Conservation (phyloP, 2,329 filamentous ascomycete genomes). For the Stylonectria norvegica region DNA sequence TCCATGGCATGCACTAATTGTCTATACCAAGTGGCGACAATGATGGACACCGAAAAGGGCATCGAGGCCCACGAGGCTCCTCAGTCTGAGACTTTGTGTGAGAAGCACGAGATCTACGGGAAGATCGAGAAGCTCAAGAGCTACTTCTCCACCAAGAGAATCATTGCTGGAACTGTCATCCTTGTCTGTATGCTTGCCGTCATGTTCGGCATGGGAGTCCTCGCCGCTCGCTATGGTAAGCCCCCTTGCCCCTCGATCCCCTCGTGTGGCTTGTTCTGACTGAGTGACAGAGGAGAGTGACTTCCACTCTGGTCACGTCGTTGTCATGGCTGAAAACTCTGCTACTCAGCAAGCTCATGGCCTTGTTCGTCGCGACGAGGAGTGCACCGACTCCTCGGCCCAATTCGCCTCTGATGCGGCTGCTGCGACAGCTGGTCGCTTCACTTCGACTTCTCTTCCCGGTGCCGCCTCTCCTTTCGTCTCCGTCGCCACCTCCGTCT, state of each 20-base stretch:
- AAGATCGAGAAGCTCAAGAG: conserved; percentile 10
- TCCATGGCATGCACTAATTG: conserved; percentile 12
- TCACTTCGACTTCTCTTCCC: too few relatives aligned
- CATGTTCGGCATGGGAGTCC: conserved; percentile 30
- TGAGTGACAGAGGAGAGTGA: conserved; percentile 5
- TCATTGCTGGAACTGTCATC: conserved; percentile 10
- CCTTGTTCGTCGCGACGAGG: conserved; percentile 13
- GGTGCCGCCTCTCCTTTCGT: too few relatives aligned
- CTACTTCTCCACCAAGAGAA: conserved; percentile 9
- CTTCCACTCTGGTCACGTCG: neutral
- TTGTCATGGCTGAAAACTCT: neutral
- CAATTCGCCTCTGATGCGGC: neutral
- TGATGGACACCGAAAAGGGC: conserved; percentile 28
- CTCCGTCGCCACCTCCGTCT: neutral
- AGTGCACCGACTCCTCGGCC: neutral
- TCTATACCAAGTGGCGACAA: conserved; percentile 22
- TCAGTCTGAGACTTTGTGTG: too few relatives aligned
- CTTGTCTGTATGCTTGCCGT: conserved; percentile 14
- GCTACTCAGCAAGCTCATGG: neutral
- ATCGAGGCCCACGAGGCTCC: conserved; percentile 1
- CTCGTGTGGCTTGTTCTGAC: conserved; percentile 7
- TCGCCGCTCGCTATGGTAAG: conserved; percentile 28
- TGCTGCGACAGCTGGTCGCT: neutral
- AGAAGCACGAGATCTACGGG: too few relatives aligned
- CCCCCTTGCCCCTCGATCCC: neutral